phyloP scores from a whole-genome alignment of 305 asterid genomes.

The Fraxinus baroniana region DNA sequence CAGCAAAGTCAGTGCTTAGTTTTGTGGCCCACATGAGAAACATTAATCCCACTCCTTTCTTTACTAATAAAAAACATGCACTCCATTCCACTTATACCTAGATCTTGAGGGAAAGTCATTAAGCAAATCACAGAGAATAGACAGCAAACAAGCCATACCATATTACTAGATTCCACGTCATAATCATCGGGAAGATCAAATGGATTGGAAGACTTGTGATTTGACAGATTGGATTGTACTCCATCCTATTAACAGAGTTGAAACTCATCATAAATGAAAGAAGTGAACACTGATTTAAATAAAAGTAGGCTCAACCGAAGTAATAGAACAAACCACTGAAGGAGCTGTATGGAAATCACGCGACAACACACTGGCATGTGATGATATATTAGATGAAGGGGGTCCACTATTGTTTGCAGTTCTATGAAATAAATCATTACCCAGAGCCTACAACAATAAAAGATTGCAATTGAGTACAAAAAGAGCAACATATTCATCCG shows the following conservation, averaged over 20 bases:
- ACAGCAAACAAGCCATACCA: conserved; percentile 42
- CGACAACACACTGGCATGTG: conserved; percentile 35
- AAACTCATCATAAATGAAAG: conserved; percentile 14
- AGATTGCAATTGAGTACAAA: conserved; percentile 25
- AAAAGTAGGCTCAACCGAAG: conserved; percentile 16
- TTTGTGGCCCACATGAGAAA: neutral
- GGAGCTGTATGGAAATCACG: conserved; percentile 40
- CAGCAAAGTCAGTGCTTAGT: neutral
- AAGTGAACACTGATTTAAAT: neutral
- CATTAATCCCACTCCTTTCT: neutral
- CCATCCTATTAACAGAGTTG: conserved; percentile 48
- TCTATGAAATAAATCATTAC: conserved; percentile 33
- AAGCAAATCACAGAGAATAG: conserved; percentile 7
- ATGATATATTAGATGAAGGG: conserved; percentile 35
- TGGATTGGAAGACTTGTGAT: conserved; percentile 60
- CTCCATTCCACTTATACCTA: neutral
- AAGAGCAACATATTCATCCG: conserved; percentile 19
- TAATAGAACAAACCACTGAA: conserved; percentile 36
- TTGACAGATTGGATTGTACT: conserved; percentile 37
- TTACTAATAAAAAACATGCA: neutral
- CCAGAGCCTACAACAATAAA: conserved; percentile 38
- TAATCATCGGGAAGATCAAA: conserved; percentile 75
- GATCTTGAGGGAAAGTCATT: neutral
- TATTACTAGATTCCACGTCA: conserved; percentile 44
- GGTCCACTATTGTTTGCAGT: conserved; percentile 33